A percentile compares a stretch with the other conserved stretches of the same genome.
These are phyloP conservation scores for Penicillium aurantiogriseum DNA, from an alignment of 2,329 filamentous ascomycete genomes.

Conservation along the genomic window DNA sequence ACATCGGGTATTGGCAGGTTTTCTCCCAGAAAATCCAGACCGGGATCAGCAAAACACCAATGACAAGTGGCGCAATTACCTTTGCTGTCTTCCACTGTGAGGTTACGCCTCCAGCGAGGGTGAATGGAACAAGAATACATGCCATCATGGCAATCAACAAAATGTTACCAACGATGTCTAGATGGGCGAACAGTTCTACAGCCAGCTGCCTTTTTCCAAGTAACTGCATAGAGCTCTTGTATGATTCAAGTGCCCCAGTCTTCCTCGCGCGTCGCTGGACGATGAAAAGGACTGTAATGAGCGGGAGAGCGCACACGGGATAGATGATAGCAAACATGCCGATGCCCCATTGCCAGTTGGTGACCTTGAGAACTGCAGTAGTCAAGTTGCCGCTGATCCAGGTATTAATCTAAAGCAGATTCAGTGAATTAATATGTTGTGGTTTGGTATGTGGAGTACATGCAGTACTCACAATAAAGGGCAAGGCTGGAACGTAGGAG, in stretches of 20 bases:
- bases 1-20: constrained; percentile 52
- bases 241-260: constrained; percentile 48
- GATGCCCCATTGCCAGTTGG: constrained; percentile 62
- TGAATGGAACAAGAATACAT: constrained; percentile 57
- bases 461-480: constrained; percentile 49
- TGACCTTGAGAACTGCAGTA: constrained; percentile 48
- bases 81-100: constrained; percentile 53
- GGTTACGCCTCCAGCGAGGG: constrained; percentile 52
- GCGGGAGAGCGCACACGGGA: constrained; percentile 55
- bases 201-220: constrained; percentile 41
- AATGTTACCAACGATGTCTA: constrained; percentile 55
- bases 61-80: constrained; percentile 52
- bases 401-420: constrained; percentile 51
- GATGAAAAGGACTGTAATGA: constrained; percentile 53
- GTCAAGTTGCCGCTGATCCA: constrained; percentile 63
- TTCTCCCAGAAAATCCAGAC: constrained; percentile 57
- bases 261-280: constrained; percentile 55
- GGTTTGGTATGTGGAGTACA: too few species aligned
- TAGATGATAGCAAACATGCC: constrained; percentile 66
- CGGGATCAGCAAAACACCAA: constrained; percentile 52
- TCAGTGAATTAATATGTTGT: background rate
- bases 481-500: constrained; percentile 61
- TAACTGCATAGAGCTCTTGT: constrained; percentile 46
- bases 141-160: constrained; percentile 53
- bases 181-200: constrained; percentile 54